These are phyloP conservation scores for Climacium dendroides DNA, from an alignment of 225 moss, liverwort and hornwort species.

Conservation along the genomic window DNA sequence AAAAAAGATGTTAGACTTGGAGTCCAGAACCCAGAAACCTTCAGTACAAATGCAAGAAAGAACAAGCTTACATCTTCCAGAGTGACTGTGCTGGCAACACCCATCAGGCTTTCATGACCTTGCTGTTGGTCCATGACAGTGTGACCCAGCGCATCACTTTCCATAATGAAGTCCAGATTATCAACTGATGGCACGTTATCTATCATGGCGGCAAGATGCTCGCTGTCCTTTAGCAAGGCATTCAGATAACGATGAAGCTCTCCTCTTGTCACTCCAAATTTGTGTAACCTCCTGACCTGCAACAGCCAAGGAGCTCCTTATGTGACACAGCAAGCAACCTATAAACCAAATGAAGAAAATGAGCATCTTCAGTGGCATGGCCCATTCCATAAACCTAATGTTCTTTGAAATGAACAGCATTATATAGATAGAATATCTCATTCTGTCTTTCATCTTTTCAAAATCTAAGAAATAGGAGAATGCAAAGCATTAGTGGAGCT, in stretches of 20 bases:
- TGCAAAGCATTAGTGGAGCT: not conserved
- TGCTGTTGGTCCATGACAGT: slow-evolving; percentile 99
- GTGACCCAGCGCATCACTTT: slow-evolving; percentile 93
- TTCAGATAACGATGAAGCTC: slow-evolving; percentile 96
- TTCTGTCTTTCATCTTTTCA: not conserved
- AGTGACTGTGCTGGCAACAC: slow-evolving; percentile 84
- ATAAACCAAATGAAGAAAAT: not conserved
- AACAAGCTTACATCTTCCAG: slow-evolving; percentile 81
- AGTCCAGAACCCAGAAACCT: not conserved
- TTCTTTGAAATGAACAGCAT: not conserved
- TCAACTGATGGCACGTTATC: slow-evolving; percentile 99
- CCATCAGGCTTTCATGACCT: slow-evolving; percentile 90
- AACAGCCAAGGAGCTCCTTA: not conserved
- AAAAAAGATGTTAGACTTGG: not conserved
- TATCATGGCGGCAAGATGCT: slow-evolving; percentile 98
- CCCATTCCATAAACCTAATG: not conserved
- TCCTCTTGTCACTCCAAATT: slow-evolving; percentile 96
- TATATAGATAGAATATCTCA: not conserved
- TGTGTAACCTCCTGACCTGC: slow-evolving; percentile 91
- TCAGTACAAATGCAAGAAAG: not conserved
- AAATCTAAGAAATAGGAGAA: not conserved
- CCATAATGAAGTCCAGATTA: slow-evolving; percentile 99
- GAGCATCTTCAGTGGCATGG: not conserved
- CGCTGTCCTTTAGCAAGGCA: slow-evolving; percentile 95
- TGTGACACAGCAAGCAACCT: not conserved